Percentiles rank a stretch among this genome's conserved stretches.
phyloP scores from a whole-genome alignment of 2,329 filamentous ascomycete genomes.

The Trichoderma sp. region DNA sequence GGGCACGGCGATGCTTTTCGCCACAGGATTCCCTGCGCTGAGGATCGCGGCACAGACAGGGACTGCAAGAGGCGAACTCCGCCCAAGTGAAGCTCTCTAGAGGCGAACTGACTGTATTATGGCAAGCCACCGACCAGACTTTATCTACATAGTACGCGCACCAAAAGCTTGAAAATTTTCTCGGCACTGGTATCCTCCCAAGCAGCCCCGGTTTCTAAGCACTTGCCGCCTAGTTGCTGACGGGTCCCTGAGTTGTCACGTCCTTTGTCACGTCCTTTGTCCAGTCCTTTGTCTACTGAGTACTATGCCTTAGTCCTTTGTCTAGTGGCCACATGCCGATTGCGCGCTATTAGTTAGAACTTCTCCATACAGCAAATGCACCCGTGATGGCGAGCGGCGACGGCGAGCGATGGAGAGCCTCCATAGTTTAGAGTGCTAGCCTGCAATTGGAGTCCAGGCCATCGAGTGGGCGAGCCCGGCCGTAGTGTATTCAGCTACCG shows the following conservation, averaged over 20 bases:
- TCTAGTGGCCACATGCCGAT: no score
- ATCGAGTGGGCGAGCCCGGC: not conserved
- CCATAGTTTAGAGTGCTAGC: not conserved
- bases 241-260: constrained; percentile 11
- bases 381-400: no score
- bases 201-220: constrained; percentile 11
- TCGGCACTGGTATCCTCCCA: not conserved
- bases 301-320: no score
- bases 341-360: not conserved
- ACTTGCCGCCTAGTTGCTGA: constrained; percentile 11
- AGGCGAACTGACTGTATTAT: constrained; percentile 4
- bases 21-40: not conserved
- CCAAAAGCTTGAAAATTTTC: not conserved
- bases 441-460: not conserved
- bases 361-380: not conserved
- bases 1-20: not conserved
- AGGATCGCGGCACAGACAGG: not conserved
- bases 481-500: not conserved
- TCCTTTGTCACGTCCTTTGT: not conserved
- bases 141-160: not conserved
- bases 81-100: not conserved
- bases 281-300: no score
- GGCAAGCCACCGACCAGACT: constrained; percentile 5
- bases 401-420: no score
- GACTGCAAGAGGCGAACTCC: not conserved